These are phyloP conservation scores for Pseudocercospora cruenta DNA, from an alignment of 2,329 filamentous ascomycete species.

Conservation along the genomic window DNA sequence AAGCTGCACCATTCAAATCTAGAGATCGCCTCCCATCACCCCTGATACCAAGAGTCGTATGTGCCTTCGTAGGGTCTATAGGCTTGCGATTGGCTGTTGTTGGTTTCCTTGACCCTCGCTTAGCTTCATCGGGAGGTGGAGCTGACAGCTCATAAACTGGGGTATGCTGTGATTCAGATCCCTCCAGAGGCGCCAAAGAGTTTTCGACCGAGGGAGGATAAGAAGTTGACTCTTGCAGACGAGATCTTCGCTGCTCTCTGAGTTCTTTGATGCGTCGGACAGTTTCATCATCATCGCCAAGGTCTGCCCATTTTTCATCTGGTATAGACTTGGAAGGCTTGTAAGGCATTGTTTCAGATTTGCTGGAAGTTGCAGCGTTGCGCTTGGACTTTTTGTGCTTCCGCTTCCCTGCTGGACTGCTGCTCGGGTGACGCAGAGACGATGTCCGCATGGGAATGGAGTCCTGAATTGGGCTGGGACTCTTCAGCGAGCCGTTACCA, in stretches of 20 bases:
- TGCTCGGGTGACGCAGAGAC: constrained; percentile 41
- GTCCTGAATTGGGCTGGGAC: constrained; percentile 35
- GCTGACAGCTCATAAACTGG: constrained; percentile 20
- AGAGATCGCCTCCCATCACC: constrained; percentile 16
- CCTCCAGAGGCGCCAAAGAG: constrained; percentile 2
- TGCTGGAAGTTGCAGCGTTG: constrained; percentile 21
- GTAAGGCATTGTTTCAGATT: constrained; percentile 22
- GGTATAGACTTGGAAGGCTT: constrained; percentile 34
- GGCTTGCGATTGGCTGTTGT: constrained; percentile 25
- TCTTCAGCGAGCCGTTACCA: constrained; percentile 25
- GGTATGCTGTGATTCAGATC: constrained; percentile 15
- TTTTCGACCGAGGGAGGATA: constrained; percentile 12
- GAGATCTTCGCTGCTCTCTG: constrained; percentile 59
- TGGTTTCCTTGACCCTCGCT: constrained; percentile 20
- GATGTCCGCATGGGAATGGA: constrained; percentile 41
- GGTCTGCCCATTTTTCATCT: constrained; percentile 40
- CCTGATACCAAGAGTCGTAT: constrained; percentile 45
- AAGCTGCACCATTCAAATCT: constrained; percentile 11
- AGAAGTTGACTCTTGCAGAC: constrained; percentile 48
- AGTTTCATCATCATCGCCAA: constrained; percentile 52
- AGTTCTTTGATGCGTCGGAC: constrained; percentile 63
- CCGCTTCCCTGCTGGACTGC: constrained; percentile 33
- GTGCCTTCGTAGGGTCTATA: constrained; percentile 44
- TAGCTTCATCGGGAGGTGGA: constrained; percentile 22
- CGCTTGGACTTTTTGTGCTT: constrained; percentile 34